These are phyloP conservation scores for Chenopodium album DNA, from an alignment of 148 eudicot genomes.

Conservation along the genomic window DNA sequence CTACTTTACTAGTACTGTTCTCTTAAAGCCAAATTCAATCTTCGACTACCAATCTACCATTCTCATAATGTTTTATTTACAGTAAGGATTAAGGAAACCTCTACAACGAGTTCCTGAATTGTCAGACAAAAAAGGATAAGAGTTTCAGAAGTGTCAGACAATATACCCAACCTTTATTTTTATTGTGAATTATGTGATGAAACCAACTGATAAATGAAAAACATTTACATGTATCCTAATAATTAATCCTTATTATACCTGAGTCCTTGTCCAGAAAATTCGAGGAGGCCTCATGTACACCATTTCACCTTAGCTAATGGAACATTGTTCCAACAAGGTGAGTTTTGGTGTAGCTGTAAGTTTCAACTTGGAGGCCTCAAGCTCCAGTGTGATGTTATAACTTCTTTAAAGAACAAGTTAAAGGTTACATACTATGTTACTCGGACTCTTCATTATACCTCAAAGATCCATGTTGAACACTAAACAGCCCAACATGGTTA, in stretches of 20 bases:
- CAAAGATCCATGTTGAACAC: background rate
- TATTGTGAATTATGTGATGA: no score
- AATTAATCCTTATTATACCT: no score
- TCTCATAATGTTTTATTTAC: background rate
- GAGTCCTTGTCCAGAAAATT: background rate
- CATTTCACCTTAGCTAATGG: background rate
- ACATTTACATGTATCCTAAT: no score
- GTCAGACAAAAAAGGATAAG: background rate
- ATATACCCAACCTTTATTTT: no score
- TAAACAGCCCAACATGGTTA: background rate
- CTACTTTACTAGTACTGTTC: background rate
- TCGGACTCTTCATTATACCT: no score
- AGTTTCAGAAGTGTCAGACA: background rate
- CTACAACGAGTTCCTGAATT: background rate
- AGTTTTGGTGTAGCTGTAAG: no score
- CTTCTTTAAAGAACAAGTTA: background rate
- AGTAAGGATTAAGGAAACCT: no score
- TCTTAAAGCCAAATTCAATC: no score
- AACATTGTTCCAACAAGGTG: background rate
- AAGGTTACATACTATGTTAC: background rate
- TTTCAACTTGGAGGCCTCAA: background rate
- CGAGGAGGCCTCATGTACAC: background rate
- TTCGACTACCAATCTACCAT: background rate
- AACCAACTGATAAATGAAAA: no score
- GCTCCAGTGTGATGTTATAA: background rate